Evolutionary conservation across 805 yeast genomes (phyloP).

Genomic region (Alloascoidea africana): DNA sequence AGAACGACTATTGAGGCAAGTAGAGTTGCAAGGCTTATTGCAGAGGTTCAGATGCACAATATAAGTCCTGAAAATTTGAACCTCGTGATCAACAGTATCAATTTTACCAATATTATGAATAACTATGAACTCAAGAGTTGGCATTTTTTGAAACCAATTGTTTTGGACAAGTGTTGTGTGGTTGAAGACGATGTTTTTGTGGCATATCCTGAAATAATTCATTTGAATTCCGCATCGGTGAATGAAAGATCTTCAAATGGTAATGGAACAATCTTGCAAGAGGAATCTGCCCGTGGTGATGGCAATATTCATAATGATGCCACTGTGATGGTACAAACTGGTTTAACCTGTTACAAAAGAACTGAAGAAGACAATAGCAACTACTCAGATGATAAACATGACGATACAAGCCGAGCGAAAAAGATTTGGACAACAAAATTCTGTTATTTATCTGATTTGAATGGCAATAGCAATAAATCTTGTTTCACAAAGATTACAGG

Average conservation of each 20-base stretch:
- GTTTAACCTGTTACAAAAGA: too few species aligned
- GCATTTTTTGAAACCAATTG: not conserved
- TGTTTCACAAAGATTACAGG: not conserved
- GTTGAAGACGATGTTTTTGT: slow-evolving; percentile 1
- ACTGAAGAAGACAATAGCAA: not conserved
- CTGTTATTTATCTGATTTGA: not conserved
- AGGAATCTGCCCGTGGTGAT: too few species aligned
- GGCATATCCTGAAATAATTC: not conserved
- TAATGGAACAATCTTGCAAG: not conserved
- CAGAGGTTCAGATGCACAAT: too few species aligned
- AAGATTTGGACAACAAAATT: not conserved
- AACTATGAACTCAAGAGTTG: not conserved
- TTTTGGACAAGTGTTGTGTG: not conserved
- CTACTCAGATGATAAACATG: not conserved
- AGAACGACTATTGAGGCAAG: not conserved
- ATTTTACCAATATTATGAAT: not conserved
- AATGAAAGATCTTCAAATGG: not conserved
- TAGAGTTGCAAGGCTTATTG: not conserved
- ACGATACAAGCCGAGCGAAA: too few species aligned
- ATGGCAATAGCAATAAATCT: not conserved
- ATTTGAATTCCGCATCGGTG: not conserved
- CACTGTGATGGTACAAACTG: too few species aligned
- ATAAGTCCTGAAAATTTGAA: too few species aligned
- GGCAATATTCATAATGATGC: not conserved
- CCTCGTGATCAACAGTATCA: not conserved